Conservation (phyloP, 2,329 filamentous ascomycete species). For the Colletotrichum sp. region DNA sequence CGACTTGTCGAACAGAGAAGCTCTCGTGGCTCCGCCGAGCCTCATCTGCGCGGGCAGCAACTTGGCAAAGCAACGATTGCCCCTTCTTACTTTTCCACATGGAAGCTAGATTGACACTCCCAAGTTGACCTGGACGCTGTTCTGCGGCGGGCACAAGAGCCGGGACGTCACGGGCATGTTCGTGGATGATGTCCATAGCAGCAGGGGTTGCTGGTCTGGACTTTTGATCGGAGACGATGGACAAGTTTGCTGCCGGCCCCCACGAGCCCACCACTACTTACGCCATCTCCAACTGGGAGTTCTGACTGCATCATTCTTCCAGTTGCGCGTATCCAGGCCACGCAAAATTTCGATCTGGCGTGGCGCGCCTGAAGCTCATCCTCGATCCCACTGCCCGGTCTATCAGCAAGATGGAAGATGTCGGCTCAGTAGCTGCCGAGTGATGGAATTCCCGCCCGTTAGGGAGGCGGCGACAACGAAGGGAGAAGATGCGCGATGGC, state of each 20-base stretch:
- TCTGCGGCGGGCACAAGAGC: no score
- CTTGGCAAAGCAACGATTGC: no score
- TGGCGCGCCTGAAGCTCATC: not conserved
- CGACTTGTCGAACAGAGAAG: no score
- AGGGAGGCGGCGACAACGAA: not conserved
- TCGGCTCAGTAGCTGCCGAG: not conserved
- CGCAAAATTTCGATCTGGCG: not conserved
- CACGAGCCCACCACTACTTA: not conserved
- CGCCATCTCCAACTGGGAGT: not conserved
- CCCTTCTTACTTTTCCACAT: no score
- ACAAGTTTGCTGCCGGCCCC: not conserved
- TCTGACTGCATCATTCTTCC: not conserved
- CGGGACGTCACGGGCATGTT: no score
- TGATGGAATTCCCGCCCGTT: not conserved
- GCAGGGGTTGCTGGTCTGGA: no score
- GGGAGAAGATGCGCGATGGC: not conserved
- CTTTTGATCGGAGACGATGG: not conserved
- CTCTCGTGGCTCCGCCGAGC: no score
- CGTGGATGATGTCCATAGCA: no score
- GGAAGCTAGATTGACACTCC: no score
- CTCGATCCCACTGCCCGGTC: not conserved
- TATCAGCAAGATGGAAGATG: not conserved
- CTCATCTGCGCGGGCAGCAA: no score
- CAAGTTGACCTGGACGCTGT: no score
- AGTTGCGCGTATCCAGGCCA: not conserved